A percentile compares a stretch with the other conserved stretches of the same genome.
Evolutionary conservation across 2,329 filamentous ascomycete species (phyloP).

Genomic region (Biscogniauxia mediterranea): DNA sequence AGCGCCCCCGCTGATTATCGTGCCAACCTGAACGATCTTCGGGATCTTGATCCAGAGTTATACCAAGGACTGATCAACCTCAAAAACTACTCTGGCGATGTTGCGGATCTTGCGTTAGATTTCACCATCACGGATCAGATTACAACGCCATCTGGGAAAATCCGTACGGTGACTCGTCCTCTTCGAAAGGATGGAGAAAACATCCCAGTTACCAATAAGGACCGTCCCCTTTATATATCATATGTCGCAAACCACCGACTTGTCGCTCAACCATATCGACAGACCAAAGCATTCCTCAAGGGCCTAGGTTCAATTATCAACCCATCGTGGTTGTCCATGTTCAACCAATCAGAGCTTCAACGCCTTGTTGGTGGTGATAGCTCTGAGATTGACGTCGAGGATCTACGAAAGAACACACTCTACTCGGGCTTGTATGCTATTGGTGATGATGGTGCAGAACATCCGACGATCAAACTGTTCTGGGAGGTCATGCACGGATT

Average conservation of each 20-base stretch:
- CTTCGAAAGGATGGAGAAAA: slow-evolving; percentile 76
- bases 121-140: slow-evolving; percentile 82
- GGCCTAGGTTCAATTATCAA: slow-evolving; percentile 87
- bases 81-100: slow-evolving; percentile 82
- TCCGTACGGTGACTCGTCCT: slow-evolving; percentile 68
- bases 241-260: slow-evolving; percentile 87
- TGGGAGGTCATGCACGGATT: slow-evolving; percentile 85
- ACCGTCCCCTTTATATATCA: slow-evolving; percentile 90
- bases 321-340: slow-evolving; percentile 94
- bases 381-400: slow-evolving; percentile 80
- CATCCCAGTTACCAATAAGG: slow-evolving; percentile 82
- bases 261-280: slow-evolving; percentile 72
- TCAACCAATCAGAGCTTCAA: slow-evolving; percentile 93
- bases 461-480: slow-evolving; percentile 81
- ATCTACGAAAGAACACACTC: slow-evolving; percentile 77
- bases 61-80: slow-evolving; percentile 82
- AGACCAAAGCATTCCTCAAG: slow-evolving; percentile 83
- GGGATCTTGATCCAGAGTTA: slow-evolving; percentile 85
- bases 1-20: slow-evolving; percentile 63
- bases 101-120: slow-evolving; percentile 77
- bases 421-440: slow-evolving; percentile 88
- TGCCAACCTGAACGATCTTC: slow-evolving; percentile 90
- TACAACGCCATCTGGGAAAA: slow-evolving; percentile 43
- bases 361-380: slow-evolving; percentile 88
- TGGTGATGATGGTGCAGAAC: slow-evolving; percentile 84